Evolutionary conservation across 208 protist genomes (phyloP).

Genomic region (Porcisia deanei): DNA sequence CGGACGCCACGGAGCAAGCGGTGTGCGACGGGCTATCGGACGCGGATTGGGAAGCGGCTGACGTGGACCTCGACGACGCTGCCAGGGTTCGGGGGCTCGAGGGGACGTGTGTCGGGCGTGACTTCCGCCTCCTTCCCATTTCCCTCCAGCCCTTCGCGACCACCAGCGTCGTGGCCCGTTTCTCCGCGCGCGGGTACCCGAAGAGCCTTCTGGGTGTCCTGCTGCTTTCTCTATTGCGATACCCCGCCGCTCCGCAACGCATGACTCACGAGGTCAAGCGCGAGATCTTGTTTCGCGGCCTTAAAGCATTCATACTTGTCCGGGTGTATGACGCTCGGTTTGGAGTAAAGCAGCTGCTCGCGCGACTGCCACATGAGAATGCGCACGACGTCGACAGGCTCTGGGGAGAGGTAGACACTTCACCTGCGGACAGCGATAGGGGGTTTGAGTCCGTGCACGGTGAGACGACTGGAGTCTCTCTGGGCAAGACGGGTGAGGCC

Average conservation of each 20-base stretch:
- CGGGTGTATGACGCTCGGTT: constrained; percentile 43
- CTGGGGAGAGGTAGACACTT: neutral
- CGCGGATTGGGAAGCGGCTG: constrained; percentile 4
- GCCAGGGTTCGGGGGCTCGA: neutral
- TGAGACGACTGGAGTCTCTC: neutral
- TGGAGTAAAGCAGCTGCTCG: constrained; percentile 29
- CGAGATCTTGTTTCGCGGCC: constrained; percentile 44
- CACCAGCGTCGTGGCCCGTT: constrained; percentile 38
- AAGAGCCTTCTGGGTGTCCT: constrained; percentile 48
- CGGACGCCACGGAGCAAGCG: neutral
- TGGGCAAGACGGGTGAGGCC: no score
- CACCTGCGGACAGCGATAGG: constrained; percentile 2
- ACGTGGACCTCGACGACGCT: neutral
- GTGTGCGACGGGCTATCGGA: neutral
- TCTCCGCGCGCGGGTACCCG: constrained; percentile 39
- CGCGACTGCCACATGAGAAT: constrained; percentile 17
- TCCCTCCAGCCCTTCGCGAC: constrained; percentile 11
- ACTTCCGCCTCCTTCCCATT: neutral
- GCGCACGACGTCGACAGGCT: constrained; percentile 9
- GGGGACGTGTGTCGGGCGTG: neutral
- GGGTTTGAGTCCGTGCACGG: constrained; percentile 3
- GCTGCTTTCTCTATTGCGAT: constrained; percentile 39
- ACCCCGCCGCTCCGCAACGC: constrained; percentile 35
- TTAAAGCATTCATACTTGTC: constrained; percentile 38
- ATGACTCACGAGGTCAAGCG: constrained; percentile 49